Evolutionary conservation across 2,329 filamentous ascomycete species (phyloP).

Genomic region (Fusarium oligoseptatum): DNA sequence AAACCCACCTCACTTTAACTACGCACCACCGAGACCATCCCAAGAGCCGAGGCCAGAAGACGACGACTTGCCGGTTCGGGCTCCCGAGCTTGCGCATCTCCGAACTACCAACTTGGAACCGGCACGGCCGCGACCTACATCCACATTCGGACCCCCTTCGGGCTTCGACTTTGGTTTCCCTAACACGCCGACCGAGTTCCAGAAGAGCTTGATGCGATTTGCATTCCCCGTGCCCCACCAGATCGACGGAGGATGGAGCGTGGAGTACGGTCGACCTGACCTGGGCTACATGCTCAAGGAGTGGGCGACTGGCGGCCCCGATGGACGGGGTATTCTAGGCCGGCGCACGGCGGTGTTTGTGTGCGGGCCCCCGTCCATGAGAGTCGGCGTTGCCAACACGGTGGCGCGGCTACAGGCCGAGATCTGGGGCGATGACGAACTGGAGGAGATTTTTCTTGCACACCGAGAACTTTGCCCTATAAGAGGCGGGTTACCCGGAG

Average conservation of each 20-base stretch:
- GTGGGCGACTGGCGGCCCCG: slow-evolving; percentile 78
- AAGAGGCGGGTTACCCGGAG: slow-evolving; percentile 7
- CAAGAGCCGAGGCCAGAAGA: slow-evolving; percentile 40
- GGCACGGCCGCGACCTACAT: slow-evolving; percentile 60
- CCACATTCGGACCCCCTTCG: slow-evolving; percentile 70
- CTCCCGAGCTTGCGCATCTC: slow-evolving; percentile 70
- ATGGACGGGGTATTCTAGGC: slow-evolving; percentile 79
- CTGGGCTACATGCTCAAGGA: slow-evolving; percentile 88
- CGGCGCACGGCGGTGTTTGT: slow-evolving; percentile 90
- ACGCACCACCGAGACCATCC: slow-evolving; percentile 59
- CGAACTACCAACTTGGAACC: slow-evolving; percentile 57
- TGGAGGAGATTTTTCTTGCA: slow-evolving; percentile 93
- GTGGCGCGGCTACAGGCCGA: slow-evolving; percentile 85
- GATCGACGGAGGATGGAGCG: slow-evolving; percentile 85
- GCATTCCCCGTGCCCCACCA: slow-evolving; percentile 80
- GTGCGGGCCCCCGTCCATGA: slow-evolving; percentile 89
- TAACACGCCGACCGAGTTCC: slow-evolving; percentile 86
- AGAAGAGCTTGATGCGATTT: slow-evolving; percentile 91
- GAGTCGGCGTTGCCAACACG: slow-evolving; percentile 87
- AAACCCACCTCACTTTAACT: slow-evolving; percentile 70
- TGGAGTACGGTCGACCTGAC: slow-evolving; percentile 92
- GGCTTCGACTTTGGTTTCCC: slow-evolving; percentile 87
- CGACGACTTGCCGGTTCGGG: slow-evolving; percentile 50
- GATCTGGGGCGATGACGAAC: slow-evolving; percentile 82
- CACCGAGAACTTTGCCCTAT: slow-evolving; percentile 94